A percentile compares a stretch with the other conserved stretches of the same genome.
These are phyloP conservation scores for Colletotrichum sp. DNA, from an alignment of 2,329 filamentous ascomycete genomes.

Conservation along the genomic window DNA sequence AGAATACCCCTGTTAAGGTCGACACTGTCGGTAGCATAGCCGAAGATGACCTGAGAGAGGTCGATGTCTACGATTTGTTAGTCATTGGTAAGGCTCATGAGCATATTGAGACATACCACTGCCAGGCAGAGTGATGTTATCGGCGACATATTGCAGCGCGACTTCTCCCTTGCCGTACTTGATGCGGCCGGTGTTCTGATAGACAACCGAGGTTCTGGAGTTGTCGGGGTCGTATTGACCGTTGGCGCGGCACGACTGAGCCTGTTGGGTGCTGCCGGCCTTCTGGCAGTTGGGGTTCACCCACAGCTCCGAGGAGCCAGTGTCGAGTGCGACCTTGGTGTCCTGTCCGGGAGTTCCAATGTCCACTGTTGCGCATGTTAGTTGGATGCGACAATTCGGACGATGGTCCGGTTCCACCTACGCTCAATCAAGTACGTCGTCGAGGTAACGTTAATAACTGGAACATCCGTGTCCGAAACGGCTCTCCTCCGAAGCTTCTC, in stretches of 20 bases:
- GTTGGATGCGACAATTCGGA: too few species aligned
- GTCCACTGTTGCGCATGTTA: neutral
- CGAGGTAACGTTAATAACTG: slow-evolving; percentile 20
- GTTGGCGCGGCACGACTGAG: slow-evolving; percentile 42
- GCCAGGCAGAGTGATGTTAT: slow-evolving; percentile 31
- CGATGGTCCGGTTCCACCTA: neutral
- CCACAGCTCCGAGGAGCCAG: slow-evolving; percentile 61
- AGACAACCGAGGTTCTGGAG: slow-evolving; percentile 26
- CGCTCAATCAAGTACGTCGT: slow-evolving; percentile 23
- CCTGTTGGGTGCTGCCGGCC: slow-evolving; percentile 36
- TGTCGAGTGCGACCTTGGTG: slow-evolving; percentile 53
- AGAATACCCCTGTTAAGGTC: slow-evolving; percentile 35
- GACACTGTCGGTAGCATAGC: slow-evolving; percentile 29
- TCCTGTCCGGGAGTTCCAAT: slow-evolving; percentile 44
- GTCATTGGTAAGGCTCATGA: neutral
- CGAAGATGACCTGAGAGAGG: slow-evolving; percentile 32
- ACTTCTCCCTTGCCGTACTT: slow-evolving; percentile 34
- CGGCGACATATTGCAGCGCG: slow-evolving; percentile 30
- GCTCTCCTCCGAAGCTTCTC: slow-evolving; percentile 18
- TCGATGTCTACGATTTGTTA: slow-evolving; percentile 21
- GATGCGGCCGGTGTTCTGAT: slow-evolving; percentile 22
- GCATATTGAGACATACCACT: slow-evolving; percentile 20
- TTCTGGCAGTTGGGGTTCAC: slow-evolving; percentile 54
- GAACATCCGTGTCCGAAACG: slow-evolving; percentile 12
- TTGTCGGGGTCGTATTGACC: slow-evolving; percentile 40